Evolutionary conservation across 176 grass and related monocot species (phyloP).

Genomic region (Olyra latifolia): DNA sequence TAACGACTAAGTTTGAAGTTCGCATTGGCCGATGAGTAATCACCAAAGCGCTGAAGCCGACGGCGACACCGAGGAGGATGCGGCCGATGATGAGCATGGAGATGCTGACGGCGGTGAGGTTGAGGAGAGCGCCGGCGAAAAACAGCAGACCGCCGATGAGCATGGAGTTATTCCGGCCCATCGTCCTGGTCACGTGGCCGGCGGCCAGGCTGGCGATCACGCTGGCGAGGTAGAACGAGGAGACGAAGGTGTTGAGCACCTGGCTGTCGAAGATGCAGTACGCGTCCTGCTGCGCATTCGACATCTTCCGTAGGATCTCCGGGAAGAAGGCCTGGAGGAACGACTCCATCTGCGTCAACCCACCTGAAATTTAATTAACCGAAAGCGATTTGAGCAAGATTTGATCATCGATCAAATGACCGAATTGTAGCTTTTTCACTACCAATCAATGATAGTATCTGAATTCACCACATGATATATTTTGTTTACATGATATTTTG

Average conservation of each 20-base stretch:
- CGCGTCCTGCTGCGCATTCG: slow-evolving; percentile 39
- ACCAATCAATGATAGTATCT: neutral
- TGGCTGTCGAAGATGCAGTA: slow-evolving; percentile 72
- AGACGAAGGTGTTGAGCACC: slow-evolving; percentile 61
- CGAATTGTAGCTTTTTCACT: neutral
- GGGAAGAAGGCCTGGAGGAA: slow-evolving; percentile 78
- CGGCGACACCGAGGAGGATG: slow-evolving; percentile 68
- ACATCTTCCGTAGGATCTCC: slow-evolving; percentile 51
- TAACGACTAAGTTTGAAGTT: neutral
- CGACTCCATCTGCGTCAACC: slow-evolving; percentile 66
- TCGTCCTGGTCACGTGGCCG: slow-evolving; percentile 49
- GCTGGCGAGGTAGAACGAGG: slow-evolving; percentile 69
- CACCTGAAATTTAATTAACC: slow-evolving; percentile 39
- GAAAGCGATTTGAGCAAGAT: neutral
- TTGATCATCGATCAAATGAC: neutral
- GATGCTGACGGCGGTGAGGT: slow-evolving; percentile 62
- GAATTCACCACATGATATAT: neutral
- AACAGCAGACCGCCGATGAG: slow-evolving; percentile 59
- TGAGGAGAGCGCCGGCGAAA: slow-evolving; percentile 50
- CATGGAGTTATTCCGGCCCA: slow-evolving; percentile 56
- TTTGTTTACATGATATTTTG: no score
- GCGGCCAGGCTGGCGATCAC: slow-evolving; percentile 53
- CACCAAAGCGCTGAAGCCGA: slow-evolving; percentile 60
- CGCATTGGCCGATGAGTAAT: neutral
- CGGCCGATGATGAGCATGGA: slow-evolving; percentile 79